Base-by-base conservation (phyloP, 441 rosid genomes). In the Euphorbia schlechtendalii region DNA sequence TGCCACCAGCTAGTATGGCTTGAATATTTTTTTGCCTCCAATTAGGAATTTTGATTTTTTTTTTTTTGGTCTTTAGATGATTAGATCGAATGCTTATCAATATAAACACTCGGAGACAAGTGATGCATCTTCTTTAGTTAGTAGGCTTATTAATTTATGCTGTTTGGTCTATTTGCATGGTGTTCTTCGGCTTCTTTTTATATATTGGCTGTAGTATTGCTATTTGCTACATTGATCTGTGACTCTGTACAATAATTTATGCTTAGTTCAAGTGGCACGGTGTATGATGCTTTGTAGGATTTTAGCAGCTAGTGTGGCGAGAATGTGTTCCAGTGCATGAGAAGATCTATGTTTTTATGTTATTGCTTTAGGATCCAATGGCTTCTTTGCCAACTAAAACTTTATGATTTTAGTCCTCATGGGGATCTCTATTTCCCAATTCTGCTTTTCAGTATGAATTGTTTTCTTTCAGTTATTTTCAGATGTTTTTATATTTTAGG, bases 121-220 rank as follows among this genome's bases (percentile, higher is more conserved):
- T 5, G 8, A 5, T 43, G 30, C 30, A 27, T 27, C 30, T 27
- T 27, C 30, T 51, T 51, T 18, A 18, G 55, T n/a, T 18, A 18
- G 25, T 18, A 10, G n/a, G 55, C 0, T 51, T 21, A 51, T 21
- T 18, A 21, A 51, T 51, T 51, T 51, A 18, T 51, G 40, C 40
- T 34, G 40, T 34, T 34, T 34, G 40, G 6, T 34, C 40, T 34
- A 5, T 34, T 34, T 34, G 24, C 25, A 20, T 51, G 13, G 22
- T 18, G 55, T 18, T 51, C 55, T n/a, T n/a, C 12, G 9, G 13
- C 8, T 51, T 8, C 55, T 51, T 20, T 32, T 61, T 66, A 41
- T 28, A 43, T 66, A 51, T 54, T 64, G 32, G 45, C 57, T 58
- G 17, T 17, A 43, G 48, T 43, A 43, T 43, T 43, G 14, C 48